These are phyloP conservation scores for Talaromyces sp. DNA, from an alignment of 2,329 filamentous ascomycete species.

Conservation along the genomic window DNA sequence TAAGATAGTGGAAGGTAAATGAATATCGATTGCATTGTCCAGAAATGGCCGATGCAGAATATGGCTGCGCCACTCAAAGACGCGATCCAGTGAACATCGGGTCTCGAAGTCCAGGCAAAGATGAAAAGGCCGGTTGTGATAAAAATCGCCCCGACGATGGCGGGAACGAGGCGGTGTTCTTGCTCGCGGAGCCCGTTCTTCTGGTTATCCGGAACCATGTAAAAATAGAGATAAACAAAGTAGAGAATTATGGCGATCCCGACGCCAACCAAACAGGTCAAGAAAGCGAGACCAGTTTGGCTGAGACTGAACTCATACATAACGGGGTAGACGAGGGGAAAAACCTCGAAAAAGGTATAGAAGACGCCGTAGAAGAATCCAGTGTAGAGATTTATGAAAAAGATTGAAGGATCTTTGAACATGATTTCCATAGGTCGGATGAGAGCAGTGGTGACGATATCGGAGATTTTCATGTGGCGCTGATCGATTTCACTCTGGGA, in stretches of 20 bases:
- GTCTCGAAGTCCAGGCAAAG: constrained; percentile 25
- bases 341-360: constrained; percentile 63
- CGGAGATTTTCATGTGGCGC: background rate
- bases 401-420: constrained; percentile 59
- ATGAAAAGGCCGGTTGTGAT: background rate
- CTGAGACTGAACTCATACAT: constrained; percentile 44
- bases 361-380: constrained; percentile 53
- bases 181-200: constrained; percentile 18
- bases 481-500: background rate
- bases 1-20: constrained; percentile 38
- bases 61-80: constrained; percentile 41
- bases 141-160: background rate
- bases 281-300: background rate
- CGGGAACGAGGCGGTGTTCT: constrained; percentile 35
- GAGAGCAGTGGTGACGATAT: background rate
- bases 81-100: constrained; percentile 36
- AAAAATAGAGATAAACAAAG: background rate
- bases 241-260: background rate
- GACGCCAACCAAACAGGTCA: background rate
- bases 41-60: constrained; percentile 36
- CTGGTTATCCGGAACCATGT: background rate
- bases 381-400: constrained; percentile 61
- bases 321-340: constrained; percentile 60
- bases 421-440: constrained; percentile 56
- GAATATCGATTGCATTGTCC: constrained; percentile 44